phyloP scores from a whole-genome alignment of 208 protist species.

The Sergeia podlipaevii region DNA sequence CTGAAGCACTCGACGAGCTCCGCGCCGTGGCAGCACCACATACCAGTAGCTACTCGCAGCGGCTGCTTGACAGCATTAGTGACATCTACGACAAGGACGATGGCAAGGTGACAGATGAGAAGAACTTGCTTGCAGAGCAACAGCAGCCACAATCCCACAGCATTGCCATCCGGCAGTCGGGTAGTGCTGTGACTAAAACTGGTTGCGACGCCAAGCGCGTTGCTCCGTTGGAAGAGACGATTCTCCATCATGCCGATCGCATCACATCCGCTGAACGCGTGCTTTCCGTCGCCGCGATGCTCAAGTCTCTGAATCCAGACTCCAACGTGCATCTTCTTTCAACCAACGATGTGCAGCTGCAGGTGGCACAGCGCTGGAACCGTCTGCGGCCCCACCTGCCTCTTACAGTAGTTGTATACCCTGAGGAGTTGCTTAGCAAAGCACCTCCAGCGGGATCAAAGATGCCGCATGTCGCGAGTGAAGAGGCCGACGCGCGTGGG shows the following conservation, averaged over 20 bases:
- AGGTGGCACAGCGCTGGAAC: conserved; percentile 62
- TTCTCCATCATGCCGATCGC: conserved; percentile 30
- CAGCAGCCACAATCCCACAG: background rate
- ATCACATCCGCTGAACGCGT: conserved; percentile 70
- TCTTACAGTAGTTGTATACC: conserved; percentile 49
- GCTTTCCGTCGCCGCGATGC: conserved; percentile 77
- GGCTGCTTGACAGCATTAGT: background rate
- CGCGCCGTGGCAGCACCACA: conserved; percentile 13
- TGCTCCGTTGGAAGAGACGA: background rate
- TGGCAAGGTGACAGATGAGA: background rate
- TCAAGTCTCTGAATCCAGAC: conserved; percentile 86
- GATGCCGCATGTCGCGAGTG: background rate
- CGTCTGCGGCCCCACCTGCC: conserved; percentile 3
- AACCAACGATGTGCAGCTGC: conserved; percentile 42
- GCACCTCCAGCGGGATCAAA: conserved; percentile 42
- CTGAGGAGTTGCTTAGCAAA: conserved; percentile 55
- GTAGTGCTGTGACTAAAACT: no score
- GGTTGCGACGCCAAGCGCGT: background rate
- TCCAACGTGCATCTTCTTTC: conserved; percentile 75
- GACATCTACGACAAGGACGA: no score
- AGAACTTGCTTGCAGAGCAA: background rate
- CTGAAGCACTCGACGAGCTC: conserved; percentile 41
- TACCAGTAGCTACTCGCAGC: no score
- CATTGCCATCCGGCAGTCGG: no score
- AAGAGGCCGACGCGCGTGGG: no score